phyloP scores from a whole-genome alignment of 176 grass and related monocot genomes.

The Tillandsia fasciculata region DNA sequence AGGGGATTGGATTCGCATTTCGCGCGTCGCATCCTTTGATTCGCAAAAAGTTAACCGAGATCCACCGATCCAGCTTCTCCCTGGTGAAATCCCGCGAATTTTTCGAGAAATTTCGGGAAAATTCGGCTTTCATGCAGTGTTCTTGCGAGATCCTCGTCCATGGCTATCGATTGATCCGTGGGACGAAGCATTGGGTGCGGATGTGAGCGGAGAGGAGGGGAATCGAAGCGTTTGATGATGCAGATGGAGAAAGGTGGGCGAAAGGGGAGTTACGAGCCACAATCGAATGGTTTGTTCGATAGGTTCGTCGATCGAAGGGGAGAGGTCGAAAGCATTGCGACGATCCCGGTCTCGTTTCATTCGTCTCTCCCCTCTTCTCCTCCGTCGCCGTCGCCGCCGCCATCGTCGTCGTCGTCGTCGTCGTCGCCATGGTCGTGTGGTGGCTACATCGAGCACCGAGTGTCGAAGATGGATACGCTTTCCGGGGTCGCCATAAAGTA shows the following conservation, averaged over 20 bases:
- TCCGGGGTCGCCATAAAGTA: constrained; percentile 96
- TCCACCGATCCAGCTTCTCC: constrained; percentile 28
- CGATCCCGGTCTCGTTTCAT: constrained; percentile 28
- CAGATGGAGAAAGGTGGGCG: constrained; percentile 21
- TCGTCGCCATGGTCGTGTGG: constrained; percentile 43
- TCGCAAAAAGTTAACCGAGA: constrained; percentile 3
- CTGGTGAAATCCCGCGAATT: not conserved
- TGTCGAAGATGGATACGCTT: constrained; percentile 88
- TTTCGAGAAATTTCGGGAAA: not conserved
- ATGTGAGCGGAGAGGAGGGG: constrained; percentile 34
- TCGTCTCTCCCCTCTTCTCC: constrained; percentile 24
- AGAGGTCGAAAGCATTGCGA: constrained; percentile 43
- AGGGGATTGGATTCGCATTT: constrained; percentile 12
- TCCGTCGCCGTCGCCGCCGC: constrained; percentile 27
- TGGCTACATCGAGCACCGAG: constrained; percentile 73
- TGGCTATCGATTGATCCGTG: not conserved
- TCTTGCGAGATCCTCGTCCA: not conserved
- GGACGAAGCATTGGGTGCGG: constrained; percentile 12
- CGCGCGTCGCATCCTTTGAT: not conserved
- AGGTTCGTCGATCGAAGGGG: constrained; percentile 16
- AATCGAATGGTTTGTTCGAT: constrained; percentile 43
- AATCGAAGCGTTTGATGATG: not conserved
- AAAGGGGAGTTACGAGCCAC: constrained; percentile 10
- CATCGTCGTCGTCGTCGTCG: constrained; percentile 42
- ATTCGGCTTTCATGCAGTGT: not conserved